phyloP scores from a whole-genome alignment of 2,329 filamentous ascomycete genomes.

The Fusarium piperis region DNA sequence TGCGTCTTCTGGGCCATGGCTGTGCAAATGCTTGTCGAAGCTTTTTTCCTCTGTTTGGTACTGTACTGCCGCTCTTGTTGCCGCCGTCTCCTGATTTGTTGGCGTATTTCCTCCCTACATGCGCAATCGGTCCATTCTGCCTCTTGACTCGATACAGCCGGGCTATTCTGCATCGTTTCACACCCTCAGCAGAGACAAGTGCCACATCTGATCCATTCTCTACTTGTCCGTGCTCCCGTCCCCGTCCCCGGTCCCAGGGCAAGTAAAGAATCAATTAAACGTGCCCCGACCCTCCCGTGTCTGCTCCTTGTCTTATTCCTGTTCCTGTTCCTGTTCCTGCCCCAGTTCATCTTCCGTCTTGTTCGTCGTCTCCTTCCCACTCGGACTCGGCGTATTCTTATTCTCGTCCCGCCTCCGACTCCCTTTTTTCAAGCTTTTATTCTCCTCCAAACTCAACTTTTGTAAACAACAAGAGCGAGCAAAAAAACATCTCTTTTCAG shows the following conservation, averaged over 20 bases:
- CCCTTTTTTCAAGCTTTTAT: background rate
- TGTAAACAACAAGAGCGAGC: background rate
- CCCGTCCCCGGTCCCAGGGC: constrained; percentile 21
- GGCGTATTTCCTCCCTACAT: background rate
- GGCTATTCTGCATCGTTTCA: constrained; percentile 19
- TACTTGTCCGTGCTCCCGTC: constrained; percentile 22
- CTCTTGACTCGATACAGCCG: constrained; percentile 2
- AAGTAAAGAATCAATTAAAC: constrained; percentile 32
- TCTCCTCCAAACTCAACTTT: constrained; percentile 10
- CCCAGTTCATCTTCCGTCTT: background rate
- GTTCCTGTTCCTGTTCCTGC: background rate
- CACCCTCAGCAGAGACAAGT: constrained; percentile 14
- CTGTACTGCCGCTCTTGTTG: constrained; percentile 4
- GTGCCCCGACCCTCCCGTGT: constrained; percentile 24
- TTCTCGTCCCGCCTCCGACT: background rate
- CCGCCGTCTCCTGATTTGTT: constrained; percentile 11
- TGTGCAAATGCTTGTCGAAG: constrained; percentile 15
- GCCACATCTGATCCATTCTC: background rate
- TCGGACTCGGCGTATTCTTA: background rate
- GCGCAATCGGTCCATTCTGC: constrained; percentile 17
- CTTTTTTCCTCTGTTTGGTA: background rate
- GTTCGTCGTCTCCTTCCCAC: background rate
- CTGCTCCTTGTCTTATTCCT: background rate
- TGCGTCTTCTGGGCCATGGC: constrained; percentile 23
- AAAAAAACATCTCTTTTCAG: constrained; percentile 8